Percentiles rank a stretch among this genome's conserved stretches.
These are phyloP conservation scores for Cordyceps cicadae DNA, from an alignment of 2,329 filamentous ascomycete species.

Conservation along the genomic window DNA sequence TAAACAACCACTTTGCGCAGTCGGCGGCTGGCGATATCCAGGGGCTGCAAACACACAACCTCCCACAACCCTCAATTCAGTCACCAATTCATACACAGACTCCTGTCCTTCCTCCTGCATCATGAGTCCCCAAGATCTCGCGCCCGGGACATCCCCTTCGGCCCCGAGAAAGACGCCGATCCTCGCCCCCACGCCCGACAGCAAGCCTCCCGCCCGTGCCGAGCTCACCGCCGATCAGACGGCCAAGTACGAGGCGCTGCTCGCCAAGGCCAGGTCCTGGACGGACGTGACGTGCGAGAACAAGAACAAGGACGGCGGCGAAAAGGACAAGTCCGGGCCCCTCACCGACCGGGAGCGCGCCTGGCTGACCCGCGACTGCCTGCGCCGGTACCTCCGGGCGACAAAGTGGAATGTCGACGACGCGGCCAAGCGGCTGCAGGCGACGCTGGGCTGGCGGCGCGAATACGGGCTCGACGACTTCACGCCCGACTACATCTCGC, in stretches of 20 bases:
- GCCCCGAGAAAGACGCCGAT: conserved; percentile 47
- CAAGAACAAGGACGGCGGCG: conserved; percentile 5
- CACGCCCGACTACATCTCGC: conserved; percentile 78
- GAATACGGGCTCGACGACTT: conserved; percentile 78
- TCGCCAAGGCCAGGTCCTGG: conserved; percentile 64
- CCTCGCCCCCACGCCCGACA: conserved; percentile 44
- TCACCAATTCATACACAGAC: not conserved
- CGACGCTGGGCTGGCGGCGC: conserved; percentile 78
- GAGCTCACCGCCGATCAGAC: conserved; percentile 68
- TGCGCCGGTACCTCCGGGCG: conserved; percentile 86
- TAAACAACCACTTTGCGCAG: not conserved
- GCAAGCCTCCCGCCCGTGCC: conserved; percentile 47
- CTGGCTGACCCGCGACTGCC: conserved; percentile 87
- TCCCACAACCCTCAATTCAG: not conserved
- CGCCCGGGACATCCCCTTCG: not conserved
- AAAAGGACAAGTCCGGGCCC: conserved; percentile 51
- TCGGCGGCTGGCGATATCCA: not conserved
- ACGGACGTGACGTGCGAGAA: conserved; percentile 52
- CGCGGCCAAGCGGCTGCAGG: conserved; percentile 68
- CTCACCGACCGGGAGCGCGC: conserved; percentile 73
- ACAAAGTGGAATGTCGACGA: conserved; percentile 80
- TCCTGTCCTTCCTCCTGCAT: not conserved
- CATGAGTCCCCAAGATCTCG: not conserved
- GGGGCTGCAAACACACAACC: not conserved
- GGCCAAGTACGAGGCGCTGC: conserved; percentile 70